phyloP scores from a whole-genome alignment of 495 filamentous ascomycete genomes.

The Tuber borchii region DNA sequence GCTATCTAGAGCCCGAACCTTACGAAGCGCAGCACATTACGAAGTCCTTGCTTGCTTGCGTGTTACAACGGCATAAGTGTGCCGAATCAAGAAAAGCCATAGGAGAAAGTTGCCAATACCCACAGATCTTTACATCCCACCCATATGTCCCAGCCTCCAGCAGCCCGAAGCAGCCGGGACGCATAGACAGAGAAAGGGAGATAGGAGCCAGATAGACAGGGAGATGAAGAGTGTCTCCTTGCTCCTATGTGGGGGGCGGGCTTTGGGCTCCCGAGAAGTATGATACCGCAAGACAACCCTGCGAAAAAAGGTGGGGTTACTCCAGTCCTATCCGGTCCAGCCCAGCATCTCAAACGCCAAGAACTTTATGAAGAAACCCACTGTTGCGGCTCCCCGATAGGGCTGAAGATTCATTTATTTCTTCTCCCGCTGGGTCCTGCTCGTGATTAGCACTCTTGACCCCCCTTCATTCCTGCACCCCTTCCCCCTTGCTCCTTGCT shows the following conservation, averaged over 20 bases:
- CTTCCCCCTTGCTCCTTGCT: not conserved
- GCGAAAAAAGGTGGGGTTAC: not conserved
- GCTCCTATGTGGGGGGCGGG: not conserved
- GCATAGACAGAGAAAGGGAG: not conserved
- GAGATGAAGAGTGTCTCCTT: not conserved
- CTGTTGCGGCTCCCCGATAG: slow-evolving; percentile 38
- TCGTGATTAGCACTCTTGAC: not conserved
- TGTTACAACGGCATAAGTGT: not conserved
- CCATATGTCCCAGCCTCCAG: not conserved
- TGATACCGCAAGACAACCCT: not conserved
- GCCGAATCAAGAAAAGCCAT: not conserved
- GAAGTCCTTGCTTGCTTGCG: not conserved
- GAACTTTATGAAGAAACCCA: not conserved
- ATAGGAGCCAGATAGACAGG: not conserved
- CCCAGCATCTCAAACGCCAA: slow-evolving; percentile 1
- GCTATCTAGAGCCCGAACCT: not conserved
- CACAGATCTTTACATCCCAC: not conserved
- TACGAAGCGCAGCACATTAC: not conserved
- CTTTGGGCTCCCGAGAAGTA: not conserved
- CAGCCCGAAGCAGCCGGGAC: not conserved
- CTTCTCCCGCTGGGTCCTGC: not conserved
- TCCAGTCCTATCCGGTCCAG: not conserved
- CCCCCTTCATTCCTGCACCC: not conserved
- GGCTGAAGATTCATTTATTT: slow-evolving; percentile 17
- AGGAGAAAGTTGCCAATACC: not conserved